Evolutionary conservation across 257 asterid genomes (phyloP), one percentile per base, ranked within the genome.

Genomic region (Lycium ferocissimum): DNA sequence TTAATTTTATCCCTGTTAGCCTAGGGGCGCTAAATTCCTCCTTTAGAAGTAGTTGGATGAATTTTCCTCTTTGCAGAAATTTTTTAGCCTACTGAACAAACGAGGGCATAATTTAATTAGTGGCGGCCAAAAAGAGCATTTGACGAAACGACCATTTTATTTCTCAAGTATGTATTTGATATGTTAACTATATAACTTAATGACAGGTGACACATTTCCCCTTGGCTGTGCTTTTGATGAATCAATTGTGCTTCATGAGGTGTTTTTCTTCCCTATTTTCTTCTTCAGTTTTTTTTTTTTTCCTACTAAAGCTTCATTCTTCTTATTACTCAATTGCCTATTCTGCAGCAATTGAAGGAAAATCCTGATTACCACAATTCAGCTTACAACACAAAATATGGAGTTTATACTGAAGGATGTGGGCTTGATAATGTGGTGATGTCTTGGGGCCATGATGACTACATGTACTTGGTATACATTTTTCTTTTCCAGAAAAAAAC

Each of bases 401-500:
- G 99, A 83, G 90, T 89, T n/a, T 96, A 95, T 37, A 82, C 89
- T 38, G 82, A 94, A 81, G 92, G 97, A 0, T 93, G 98, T 89
- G 98, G 99, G 6, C 91, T 96, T 0, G 90, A 93, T 75, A 94
- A 94, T 53, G 98, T 94, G 43, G 62, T 89, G 87, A 91, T 96
- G 98, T 96, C 99, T 9, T 96, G 97, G 95, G 99, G 99, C 11
- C 99, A 94, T 2, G 99, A 95, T 66, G 99, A 95, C 71, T 96
- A 95, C 79, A 96, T 96, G 98, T 93, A 94, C 84, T 20, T 95
- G 98, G 99, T 95, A 92, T 13, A 20, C 9, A 0, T 2, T 81
- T 71, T 45, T 26, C 33, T 26, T 26, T 26, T 26, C 33, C 33
- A 1, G 33, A 26, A 26, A 26, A 26, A 26, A 26, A 1, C 33